A percentile compares a stretch with the other conserved stretches of the same genome.
phyloP scores from a whole-genome alignment of 306 rosid genomes.

The Vicia sativa region DNA sequence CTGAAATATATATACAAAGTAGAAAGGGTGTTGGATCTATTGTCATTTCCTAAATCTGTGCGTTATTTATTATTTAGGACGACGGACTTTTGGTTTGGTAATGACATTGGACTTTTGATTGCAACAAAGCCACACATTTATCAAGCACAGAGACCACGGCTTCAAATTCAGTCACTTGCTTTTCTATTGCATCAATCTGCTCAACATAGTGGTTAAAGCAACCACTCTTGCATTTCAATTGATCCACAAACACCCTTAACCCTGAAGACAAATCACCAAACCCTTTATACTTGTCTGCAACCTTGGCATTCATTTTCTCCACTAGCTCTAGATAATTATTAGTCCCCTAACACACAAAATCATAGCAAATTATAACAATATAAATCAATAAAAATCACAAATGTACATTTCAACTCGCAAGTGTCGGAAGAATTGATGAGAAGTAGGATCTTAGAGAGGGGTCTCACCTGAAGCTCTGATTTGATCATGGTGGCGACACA shows the following conservation, averaged over 20 bases:
- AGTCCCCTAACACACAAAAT: constrained; percentile 57
- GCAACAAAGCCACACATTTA: constrained; percentile 61
- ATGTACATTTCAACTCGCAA: not conserved
- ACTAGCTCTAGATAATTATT: constrained; percentile 74
- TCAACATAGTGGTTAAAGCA: constrained; percentile 68
- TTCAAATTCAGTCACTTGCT: constrained; percentile 88
- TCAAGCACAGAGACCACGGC: constrained; percentile 87
- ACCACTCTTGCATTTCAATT: constrained; percentile 74
- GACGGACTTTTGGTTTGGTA: constrained; percentile 51
- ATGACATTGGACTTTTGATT: constrained; percentile 63
- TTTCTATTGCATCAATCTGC: constrained; percentile 79
- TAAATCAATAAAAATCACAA: not conserved
- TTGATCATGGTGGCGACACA: constrained; percentile 78
- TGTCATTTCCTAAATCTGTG: not conserved
- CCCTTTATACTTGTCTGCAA: constrained; percentile 80
- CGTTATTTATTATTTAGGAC: constrained; percentile 31
- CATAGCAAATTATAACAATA: constrained; percentile 1
- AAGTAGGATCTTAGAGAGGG: constrained; percentile 15
- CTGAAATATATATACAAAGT: too few relatives aligned
- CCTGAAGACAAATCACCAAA: constrained; percentile 91
- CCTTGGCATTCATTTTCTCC: constrained; percentile 83
- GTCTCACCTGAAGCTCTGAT: constrained; percentile 79
- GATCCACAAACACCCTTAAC: constrained; percentile 83
- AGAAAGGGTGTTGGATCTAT: too few relatives aligned
- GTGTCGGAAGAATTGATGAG: not conserved